Evolutionary conservation across 768 basidiomycete genomes (phyloP).

Genomic region (Dentipellis sp.): DNA sequence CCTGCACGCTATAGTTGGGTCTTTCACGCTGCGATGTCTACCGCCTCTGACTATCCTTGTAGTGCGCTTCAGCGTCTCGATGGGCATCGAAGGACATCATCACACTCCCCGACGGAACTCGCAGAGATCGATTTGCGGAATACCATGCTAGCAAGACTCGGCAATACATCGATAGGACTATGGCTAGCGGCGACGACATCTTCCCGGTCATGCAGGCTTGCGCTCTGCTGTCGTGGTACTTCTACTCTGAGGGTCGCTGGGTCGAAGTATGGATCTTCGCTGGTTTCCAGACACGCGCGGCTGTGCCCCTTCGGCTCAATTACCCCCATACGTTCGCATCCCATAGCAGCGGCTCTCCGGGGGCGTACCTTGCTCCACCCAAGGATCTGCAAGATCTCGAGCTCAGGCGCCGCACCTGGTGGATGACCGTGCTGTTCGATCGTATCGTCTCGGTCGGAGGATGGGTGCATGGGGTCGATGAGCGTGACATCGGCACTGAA

Average conservation of each 20-base stretch:
- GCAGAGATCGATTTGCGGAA: slow-evolving; percentile 81
- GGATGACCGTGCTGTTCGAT: slow-evolving; percentile 86
- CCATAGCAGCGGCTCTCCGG: slow-evolving; percentile 57
- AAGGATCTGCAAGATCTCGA: slow-evolving; percentile 70
- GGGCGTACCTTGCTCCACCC: slow-evolving; percentile 74
- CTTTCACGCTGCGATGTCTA: slow-evolving; percentile 1
- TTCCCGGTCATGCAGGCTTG: slow-evolving; percentile 85
- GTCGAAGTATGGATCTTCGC: slow-evolving; percentile 91
- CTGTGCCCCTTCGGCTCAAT: slow-evolving; percentile 74
- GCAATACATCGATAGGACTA: slow-evolving; percentile 79
- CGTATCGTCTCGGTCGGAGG: slow-evolving; percentile 63
- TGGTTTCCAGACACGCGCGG: slow-evolving; percentile 74
- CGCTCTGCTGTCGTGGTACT: slow-evolving; percentile 82
- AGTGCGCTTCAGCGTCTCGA: slow-evolving; percentile 80
- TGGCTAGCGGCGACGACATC: slow-evolving; percentile 84
- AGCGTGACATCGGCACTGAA: slow-evolving; percentile 78
- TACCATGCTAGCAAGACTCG: slow-evolving; percentile 84
- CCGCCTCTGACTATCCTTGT: slow-evolving; percentile 13
- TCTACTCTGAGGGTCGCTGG: slow-evolving; percentile 84
- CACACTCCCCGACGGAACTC: slow-evolving; percentile 61
- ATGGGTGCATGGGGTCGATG: slow-evolving; percentile 81
- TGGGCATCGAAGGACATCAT: slow-evolving; percentile 69
- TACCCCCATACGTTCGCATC: slow-evolving; percentile 78
- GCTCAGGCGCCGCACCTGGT: slow-evolving; percentile 76
- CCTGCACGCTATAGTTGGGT: slow-evolving; percentile 77